Percentiles rank a stretch among this genome's conserved stretches.
Evolutionary conservation across 2,329 filamentous ascomycete genomes (phyloP).

Genomic region (Penicillium sp.): DNA sequence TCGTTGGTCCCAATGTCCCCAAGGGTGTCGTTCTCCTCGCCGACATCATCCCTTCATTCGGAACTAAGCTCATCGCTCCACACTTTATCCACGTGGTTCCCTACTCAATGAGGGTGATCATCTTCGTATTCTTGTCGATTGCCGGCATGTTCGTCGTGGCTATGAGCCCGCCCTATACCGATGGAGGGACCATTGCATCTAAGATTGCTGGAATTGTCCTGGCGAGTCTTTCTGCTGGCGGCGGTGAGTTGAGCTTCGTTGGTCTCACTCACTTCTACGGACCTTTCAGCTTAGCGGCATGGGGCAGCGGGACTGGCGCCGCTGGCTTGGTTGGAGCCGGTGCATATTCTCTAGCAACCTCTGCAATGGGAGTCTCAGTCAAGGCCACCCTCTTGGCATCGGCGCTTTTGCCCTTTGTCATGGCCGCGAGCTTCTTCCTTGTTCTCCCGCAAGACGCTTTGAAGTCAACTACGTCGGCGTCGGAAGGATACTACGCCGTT

Average conservation of each 20-base stretch:
- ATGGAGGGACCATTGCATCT: constrained; percentile 58
- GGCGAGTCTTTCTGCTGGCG: constrained; percentile 79
- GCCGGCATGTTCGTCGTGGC: constrained; percentile 85
- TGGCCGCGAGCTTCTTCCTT: constrained; percentile 79
- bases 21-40: constrained; percentile 91
- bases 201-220: constrained; percentile 81
- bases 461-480: constrained; percentile 39
- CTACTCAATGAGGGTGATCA: constrained; percentile 68
- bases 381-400: constrained; percentile 69
- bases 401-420: constrained; percentile 72
- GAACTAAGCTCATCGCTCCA: constrained; percentile 80
- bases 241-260: constrained; percentile 84
- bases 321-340: constrained; percentile 84
- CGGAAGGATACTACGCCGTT: constrained; percentile 54
- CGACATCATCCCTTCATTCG: constrained; percentile 84
- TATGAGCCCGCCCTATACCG: constrained; percentile 60
- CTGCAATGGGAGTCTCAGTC: constrained; percentile 70
- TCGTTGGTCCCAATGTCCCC: constrained; percentile 79
- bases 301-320: constrained; percentile 88
- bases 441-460: constrained; percentile 68
- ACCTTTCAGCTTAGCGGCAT: constrained; percentile 76
- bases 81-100: constrained; percentile 90
- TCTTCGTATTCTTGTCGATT: constrained; percentile 72
- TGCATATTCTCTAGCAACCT: constrained; percentile 80
- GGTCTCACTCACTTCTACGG: constrained; percentile 93